Conservation (phyloP, 257 asterid genomes). For the Anisodus tanguticus region DNA sequence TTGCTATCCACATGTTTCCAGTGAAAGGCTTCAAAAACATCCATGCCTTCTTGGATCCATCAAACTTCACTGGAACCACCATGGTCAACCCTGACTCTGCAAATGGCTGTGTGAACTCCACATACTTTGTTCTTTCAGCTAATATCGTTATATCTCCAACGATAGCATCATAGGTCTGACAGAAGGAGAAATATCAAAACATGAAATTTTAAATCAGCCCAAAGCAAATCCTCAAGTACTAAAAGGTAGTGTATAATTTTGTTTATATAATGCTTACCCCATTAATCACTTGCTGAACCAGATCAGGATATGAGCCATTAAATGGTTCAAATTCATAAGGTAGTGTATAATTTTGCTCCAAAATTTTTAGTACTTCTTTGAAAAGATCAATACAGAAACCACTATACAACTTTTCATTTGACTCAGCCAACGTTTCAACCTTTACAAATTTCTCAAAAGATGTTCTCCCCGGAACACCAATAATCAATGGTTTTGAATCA, state of each 20-base stretch:
- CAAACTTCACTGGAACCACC: conserved; percentile 41
- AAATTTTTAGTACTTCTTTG: conserved; percentile 29
- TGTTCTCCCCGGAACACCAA: conserved; percentile 46
- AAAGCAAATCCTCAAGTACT: conserved; percentile 9
- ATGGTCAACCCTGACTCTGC: conserved; percentile 49
- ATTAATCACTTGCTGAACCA: conserved; percentile 34
- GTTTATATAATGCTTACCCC: conserved; percentile 33
- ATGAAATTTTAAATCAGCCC: conserved; percentile 13
- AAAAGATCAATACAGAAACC: conserved; percentile 53
- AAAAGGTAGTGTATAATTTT: neutral
- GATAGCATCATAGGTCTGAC: conserved; percentile 36
- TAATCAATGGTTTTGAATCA: conserved; percentile 39
- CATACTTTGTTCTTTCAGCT: conserved; percentile 37
- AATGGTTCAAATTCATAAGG: conserved; percentile 38
- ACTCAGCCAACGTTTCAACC: conserved; percentile 28
- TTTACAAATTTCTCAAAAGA: conserved; percentile 38
- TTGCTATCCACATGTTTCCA: conserved; percentile 42
- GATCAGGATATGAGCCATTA: conserved; percentile 38
- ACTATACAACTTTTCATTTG: neutral
- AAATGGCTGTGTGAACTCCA: conserved; percentile 50
- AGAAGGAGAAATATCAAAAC: neutral
- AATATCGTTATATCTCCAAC: conserved; percentile 47
- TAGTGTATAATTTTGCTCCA: conserved; percentile 37
- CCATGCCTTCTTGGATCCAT: conserved; percentile 31
- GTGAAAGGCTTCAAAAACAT: conserved; percentile 48